Base-by-base conservation (phyloP, 306 rosid species). In the Neltuma alba region DNA sequence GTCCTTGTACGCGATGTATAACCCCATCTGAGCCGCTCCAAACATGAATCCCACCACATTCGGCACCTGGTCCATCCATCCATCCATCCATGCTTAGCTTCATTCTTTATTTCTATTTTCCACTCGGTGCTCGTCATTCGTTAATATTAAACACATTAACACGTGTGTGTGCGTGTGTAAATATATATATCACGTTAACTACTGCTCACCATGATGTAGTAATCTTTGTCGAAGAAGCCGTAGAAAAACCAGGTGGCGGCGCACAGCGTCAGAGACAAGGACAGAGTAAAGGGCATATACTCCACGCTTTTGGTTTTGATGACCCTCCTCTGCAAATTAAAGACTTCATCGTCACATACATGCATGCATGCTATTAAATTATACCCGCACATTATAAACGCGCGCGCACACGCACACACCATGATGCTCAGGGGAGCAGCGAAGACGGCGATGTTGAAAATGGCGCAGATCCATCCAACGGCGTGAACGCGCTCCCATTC, bases 391-490 rank as follows among this genome's bases (percentile, higher is more conserved):
- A n/a, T n/a, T n/a, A n/a, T n/a, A n/a, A n/a, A n/a, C n/a, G n/a
- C n/a, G n/a, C n/a, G n/a, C n/a, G n/a, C n/a, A n/a, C n/a, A n/a
- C n/a, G n/a, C n/a, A n/a, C n/a, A n/a, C n/a, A n/a, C 97, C 97
- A 89, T 88, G 64, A 86, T 89, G 86, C 91, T 91, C 42, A 91
- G 73, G 70, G 97, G 94, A 76, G 97, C 89, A 31, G 92, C 92
- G 71, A 89, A 91, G 0, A 91, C 97, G 18, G 91, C 89, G 54
- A 91, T 80, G 76, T 88, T 91, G 12, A 89, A 89, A 79, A 84
- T 37, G 70, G 91, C 94, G 23, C 89, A 89, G 30, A 86, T 44
- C 91, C 83, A 81, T 52, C 97, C 97, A 76, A 89, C 89, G 2
- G 81, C 80, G 11, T 73, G 78, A 28, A 80, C 76, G 7, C 91